phyloP scores from a whole-genome alignment of 225 moss, liverwort and hornwort species.

The Anthoceros angustus region DNA sequence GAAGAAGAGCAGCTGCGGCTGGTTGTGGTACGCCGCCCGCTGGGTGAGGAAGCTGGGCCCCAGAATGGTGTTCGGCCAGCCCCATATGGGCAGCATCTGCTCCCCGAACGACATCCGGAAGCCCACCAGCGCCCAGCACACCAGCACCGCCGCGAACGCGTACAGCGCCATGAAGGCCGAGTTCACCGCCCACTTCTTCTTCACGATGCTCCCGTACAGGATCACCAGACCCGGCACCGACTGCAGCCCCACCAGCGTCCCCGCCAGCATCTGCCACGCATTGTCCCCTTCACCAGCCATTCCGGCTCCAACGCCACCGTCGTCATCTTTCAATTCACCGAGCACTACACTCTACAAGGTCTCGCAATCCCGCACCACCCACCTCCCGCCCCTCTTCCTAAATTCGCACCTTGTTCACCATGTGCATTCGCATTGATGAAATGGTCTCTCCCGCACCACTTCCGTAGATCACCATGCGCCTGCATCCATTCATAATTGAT shows the following conservation, averaged over 20 bases:
- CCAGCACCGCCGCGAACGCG: constrained; percentile 5
- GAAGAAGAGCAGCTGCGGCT: background rate
- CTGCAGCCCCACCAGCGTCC: constrained; percentile 5
- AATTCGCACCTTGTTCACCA: too few relatives aligned
- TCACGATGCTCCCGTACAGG: constrained; percentile 1
- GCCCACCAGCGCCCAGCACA: background rate
- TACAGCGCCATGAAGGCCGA: constrained; percentile 4
- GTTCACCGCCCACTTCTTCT: constrained; percentile 5
- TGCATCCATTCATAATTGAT: too few relatives aligned
- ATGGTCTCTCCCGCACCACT: too few relatives aligned
- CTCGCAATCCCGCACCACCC: background rate
- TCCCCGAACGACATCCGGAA: background rate
- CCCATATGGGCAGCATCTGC: background rate
- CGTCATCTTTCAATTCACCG: background rate
- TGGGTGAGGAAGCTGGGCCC: background rate
- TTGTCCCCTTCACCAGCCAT: constrained; percentile 4
- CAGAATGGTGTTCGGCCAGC: background rate
- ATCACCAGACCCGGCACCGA: constrained; percentile 3
- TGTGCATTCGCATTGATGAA: too few relatives aligned
- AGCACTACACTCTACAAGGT: background rate
- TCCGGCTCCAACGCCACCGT: background rate
- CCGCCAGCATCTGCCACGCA: background rate
- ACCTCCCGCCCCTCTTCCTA: too few relatives aligned
- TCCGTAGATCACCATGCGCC: too few relatives aligned
- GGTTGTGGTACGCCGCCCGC: background rate